Base-by-base conservation (phyloP, 352 stramenopile species). In the Globisporangium paddicum region DNA sequence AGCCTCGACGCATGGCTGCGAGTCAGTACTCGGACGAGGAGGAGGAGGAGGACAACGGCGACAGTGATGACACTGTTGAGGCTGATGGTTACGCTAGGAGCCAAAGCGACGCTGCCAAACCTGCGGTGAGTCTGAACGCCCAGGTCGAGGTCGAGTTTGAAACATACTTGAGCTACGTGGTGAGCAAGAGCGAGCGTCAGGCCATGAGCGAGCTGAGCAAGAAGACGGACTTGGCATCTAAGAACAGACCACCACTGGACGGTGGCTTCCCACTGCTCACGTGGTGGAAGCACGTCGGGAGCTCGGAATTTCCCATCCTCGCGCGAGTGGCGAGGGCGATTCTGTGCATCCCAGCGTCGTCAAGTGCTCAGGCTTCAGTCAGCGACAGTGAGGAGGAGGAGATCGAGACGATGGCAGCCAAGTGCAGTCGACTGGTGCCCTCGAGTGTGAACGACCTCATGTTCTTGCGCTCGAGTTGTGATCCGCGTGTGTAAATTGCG, bases 191-290 rank as follows among this genome's bases (percentile, higher is more conserved):
- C 11, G 64, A 72, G 47, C 46, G 34, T 1, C 57, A 40, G 26
- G 38, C 57, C 34, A 58, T 57, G 18, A 50, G 46, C 2, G 69
- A 70, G 38, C 47, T 49, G 30, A 19, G 18, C 18, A 70, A 65
- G 51, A 53, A 49, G n/a, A n/a, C n/a, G 30, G 69, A 64, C 34
- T 18, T 40, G 34, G 6, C 71, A 62, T 25, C 60, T 63, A 25
- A 40, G 34, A 13, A 37, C 16, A 26, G 34, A 51, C 23, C 13
- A 23, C n/a, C 45, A 7, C 7, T 14, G 23, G 45, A 51, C 10
- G n/a, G 21, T 3, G 45, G 30, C 8, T 51, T 51, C 45, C 45
- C 18, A 16, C 2, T 51, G 14, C n/a, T 51, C 23, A 51, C 45
- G 45, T 51, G 45, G 45, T 51, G 45, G 45, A 51, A 51, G 45